Conservation (phyloP, 352 stramenopile species). For the Phytopythium vexans region DNA sequence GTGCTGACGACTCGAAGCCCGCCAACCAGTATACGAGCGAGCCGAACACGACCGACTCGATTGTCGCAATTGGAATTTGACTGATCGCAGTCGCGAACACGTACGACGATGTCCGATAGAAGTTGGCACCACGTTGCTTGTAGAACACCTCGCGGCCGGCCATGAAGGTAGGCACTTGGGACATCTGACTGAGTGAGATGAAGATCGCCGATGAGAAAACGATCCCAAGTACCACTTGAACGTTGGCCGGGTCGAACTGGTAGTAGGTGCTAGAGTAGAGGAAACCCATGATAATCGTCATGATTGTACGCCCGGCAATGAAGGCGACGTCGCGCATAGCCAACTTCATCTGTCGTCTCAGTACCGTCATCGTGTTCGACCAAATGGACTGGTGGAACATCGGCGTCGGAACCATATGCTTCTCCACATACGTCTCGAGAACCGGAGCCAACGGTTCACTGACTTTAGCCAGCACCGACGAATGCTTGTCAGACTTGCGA, state of each 20-base stretch:
- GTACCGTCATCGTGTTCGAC: conserved; percentile 31
- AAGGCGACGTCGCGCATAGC: too few relatives aligned
- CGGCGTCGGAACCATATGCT: conserved; percentile 67
- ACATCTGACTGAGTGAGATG: conserved; percentile 62
- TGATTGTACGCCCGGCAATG: conserved; percentile 25
- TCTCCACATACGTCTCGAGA: too few relatives aligned
- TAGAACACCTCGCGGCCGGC: conserved; percentile 31
- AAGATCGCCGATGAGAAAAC: conserved; percentile 80
- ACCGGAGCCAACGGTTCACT: too few relatives aligned
- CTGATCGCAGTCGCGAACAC: conserved; percentile 34
- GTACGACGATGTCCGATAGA: conserved; percentile 70
- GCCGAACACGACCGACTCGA: conserved; percentile 62
- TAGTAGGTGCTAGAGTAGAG: conserved; percentile 44
- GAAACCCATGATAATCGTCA: conserved; percentile 39
- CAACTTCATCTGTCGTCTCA: too few relatives aligned
- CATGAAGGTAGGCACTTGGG: conserved; percentile 76
- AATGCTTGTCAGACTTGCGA: too few relatives aligned
- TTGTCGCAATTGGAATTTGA: conserved; percentile 25
- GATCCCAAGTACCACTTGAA: conserved; percentile 56
- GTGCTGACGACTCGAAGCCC: conserved; percentile 22
- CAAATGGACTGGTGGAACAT: conserved; percentile 20
- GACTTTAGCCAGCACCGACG: too few relatives aligned
- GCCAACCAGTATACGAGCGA: conserved; percentile 78
- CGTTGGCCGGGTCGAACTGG: conserved; percentile 29
- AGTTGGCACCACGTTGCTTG: conserved; percentile 71